Percentiles rank a stretch among this genome's conserved stretches.
Conservation (phyloP, 306 rosid species). For the Fragaria vesca region DNA sequence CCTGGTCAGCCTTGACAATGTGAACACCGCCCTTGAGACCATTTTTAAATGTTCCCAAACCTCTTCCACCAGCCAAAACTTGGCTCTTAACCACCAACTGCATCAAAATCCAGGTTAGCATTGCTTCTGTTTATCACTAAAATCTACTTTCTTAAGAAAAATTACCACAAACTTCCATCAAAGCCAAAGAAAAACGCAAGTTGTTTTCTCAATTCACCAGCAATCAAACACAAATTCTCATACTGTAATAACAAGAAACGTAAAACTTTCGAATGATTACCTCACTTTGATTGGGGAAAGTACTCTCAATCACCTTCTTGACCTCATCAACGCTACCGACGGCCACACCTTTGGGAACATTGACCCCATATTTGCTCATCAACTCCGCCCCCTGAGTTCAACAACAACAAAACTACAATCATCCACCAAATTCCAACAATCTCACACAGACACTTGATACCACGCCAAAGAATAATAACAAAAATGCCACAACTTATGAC, state of each 20-base stretch:
- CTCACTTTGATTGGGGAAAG: conserved; percentile 60
- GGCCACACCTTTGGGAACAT: conserved; percentile 62
- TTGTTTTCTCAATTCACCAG: neutral
- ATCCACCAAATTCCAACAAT: neutral
- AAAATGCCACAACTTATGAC: neutral
- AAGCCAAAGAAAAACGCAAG: neutral
- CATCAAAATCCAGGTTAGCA: conserved; percentile 35
- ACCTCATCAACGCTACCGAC: conserved; percentile 43
- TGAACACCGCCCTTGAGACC: conserved; percentile 98
- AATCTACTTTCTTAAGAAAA: neutral
- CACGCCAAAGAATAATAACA: neutral
- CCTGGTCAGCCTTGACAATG: conserved; percentile 80
- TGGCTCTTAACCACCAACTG: conserved; percentile 73
- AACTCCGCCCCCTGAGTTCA: conserved; percentile 80
- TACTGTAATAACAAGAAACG: neutral
- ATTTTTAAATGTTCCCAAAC: conserved; percentile 86
- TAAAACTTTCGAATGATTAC: conserved; percentile 21
- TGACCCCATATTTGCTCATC: conserved; percentile 86
- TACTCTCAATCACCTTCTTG: conserved; percentile 50
- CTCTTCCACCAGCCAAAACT: conserved; percentile 97
- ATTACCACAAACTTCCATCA: neutral
- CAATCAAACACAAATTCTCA: neutral
- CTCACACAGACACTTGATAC: neutral
- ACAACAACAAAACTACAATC: conserved; percentile 1
- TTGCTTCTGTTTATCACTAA: conserved; percentile 7